These are phyloP conservation scores for Lathyrus aphaca DNA, from an alignment of 306 rosid species.

Conservation along the genomic window DNA sequence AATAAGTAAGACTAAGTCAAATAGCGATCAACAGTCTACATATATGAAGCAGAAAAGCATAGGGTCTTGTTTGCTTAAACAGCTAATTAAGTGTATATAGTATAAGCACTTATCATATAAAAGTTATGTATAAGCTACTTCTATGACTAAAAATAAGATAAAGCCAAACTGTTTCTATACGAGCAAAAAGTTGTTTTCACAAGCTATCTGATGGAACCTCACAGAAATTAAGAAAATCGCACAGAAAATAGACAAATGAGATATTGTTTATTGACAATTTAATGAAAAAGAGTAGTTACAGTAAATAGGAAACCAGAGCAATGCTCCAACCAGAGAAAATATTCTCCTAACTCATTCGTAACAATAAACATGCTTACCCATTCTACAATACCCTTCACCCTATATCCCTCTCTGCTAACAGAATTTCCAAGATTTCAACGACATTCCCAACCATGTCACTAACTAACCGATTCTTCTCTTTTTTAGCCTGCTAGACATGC, in stretches of 20 bases:
- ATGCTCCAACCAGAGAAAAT: not conserved
- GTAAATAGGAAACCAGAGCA: not conserved
- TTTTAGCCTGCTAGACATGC: not conserved
- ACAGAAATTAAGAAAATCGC: not conserved
- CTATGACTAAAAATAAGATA: not conserved
- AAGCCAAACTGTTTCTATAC: not conserved
- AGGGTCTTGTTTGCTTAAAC: not conserved
- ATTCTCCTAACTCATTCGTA: not conserved
- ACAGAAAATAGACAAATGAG: not conserved
- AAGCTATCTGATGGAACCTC: not conserved
- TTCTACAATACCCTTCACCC: not conserved
- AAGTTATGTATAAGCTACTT: constrained; percentile 2
- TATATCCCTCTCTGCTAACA: not conserved
- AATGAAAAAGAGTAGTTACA: not conserved
- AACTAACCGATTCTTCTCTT: not conserved
- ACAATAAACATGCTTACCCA: not conserved
- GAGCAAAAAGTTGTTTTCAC: not conserved
- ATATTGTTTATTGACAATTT: not conserved
- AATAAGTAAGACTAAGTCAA: constrained; percentile 5
- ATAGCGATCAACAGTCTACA: constrained; percentile 20
- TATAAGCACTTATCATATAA: not conserved
- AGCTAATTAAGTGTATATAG: not conserved
- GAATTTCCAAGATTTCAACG: not conserved
- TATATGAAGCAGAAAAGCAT: constrained; percentile 25
- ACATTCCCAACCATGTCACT: not conserved